A percentile compares a stretch with the other conserved stretches of the same genome.
These are phyloP conservation scores for Zizania latifolia DNA, from an alignment of 176 grass and related monocot genomes.

Conservation along the genomic window DNA sequence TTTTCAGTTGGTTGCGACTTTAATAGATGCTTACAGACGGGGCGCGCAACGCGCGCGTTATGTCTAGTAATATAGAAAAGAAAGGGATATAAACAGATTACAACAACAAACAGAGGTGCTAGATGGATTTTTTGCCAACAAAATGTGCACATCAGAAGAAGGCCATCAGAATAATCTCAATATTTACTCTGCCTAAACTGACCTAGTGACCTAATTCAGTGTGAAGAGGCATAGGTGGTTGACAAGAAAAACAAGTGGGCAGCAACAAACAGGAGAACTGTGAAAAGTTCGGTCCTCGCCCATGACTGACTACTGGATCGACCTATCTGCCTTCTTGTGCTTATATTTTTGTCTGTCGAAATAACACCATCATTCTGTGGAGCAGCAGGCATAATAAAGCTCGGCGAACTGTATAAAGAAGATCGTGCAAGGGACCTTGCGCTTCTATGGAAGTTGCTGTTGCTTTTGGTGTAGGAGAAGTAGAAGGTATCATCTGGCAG, in stretches of 20 bases:
- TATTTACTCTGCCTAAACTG: neutral
- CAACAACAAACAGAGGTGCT: neutral
- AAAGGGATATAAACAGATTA: neutral
- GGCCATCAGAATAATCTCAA: neutral
- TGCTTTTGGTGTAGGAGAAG: slow-evolving; percentile 45
- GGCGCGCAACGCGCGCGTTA: too few relatives aligned
- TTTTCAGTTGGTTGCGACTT: too few relatives aligned
- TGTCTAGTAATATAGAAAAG: neutral
- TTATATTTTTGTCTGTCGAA: neutral
- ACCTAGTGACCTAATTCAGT: neutral
- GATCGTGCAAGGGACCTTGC: slow-evolving; percentile 13
- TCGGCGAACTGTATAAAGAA: slow-evolving; percentile 15
- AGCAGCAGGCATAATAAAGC: slow-evolving; percentile 27
- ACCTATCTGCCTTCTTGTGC: neutral
- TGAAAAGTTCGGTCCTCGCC: slow-evolving; percentile 31
- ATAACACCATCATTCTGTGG: neutral
- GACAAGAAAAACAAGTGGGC: slow-evolving; percentile 33
- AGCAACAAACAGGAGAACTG: slow-evolving; percentile 32
- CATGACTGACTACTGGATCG: slow-evolving; percentile 3
- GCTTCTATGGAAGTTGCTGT: slow-evolving; percentile 13
- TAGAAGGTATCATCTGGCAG: slow-evolving; percentile 30
- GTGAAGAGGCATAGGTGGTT: neutral
- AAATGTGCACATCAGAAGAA: neutral
- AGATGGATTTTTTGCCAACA: neutral
- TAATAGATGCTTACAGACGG: too few relatives aligned